Base-by-base conservation (phyloP, 176 grass and related monocot genomes). In the Avena insularis region DNA sequence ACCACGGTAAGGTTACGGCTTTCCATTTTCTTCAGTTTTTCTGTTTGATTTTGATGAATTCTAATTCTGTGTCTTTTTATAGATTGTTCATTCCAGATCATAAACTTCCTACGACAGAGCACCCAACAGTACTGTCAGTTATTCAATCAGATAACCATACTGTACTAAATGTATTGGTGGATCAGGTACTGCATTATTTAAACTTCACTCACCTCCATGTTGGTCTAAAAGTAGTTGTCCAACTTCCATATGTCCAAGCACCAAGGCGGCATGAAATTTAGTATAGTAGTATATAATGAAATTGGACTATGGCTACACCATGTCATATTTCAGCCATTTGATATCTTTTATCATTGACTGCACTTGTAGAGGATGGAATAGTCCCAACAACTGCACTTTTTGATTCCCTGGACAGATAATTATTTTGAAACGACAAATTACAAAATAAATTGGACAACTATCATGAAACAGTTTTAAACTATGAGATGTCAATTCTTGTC, bases 141-240 rank as follows among this genome's bases (percentile, higher is more conserved):
- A 81, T 97, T 54, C 76, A 78, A 17, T 91, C 89, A 11, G 91
- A 97, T 77, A 93, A 81, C 82, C 83, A 91, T 68, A 95, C 88
- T 80, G 86, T 97, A 23, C 46, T 93, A 80, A 97, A 97, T 85
- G 95, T 95, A 71, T 87, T 97, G 85, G 88, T 97, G 17, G 95
- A 97, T 88, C 89, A 91, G 85, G 93, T 97, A 90, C 9, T 13
- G 19, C 40, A n/a, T 43, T 46, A 31, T 69, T 12, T 70, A 47
- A 43, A 60, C 64, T 82, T 76, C 61, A n/a, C 27, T 12, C 63
- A 66, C 14, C 27, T 54, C 51, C 9, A 48, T 10, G 9, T 48
- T 48, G 46, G 9, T 48, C 46, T 9, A 48, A 48, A 48, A 48
- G 46, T 48, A 43, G 40, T 43, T 5, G 40, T 56, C 15, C 54